phyloP scores from a whole-genome alignment of 805 yeast species.

The Vanderwaltozyma polyspora region DNA sequence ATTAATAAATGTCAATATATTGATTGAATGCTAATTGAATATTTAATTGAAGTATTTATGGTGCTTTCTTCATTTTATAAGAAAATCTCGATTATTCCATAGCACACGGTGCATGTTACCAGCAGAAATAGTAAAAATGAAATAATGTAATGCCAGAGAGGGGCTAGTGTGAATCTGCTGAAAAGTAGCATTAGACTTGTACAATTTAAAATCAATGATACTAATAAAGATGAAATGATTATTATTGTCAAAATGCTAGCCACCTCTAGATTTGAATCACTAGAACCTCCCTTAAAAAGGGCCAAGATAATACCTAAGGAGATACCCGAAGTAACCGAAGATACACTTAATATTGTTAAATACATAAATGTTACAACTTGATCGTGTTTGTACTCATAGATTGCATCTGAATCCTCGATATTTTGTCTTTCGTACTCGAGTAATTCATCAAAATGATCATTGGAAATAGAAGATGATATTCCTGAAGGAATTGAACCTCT shows the following conservation, averaged over 20 bases:
- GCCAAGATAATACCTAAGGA: constrained; percentile 19
- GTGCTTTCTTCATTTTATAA: constrained; percentile 3
- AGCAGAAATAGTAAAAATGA: constrained; percentile 18
- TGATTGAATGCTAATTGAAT: too few relatives aligned
- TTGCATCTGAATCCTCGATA: constrained; percentile 15
- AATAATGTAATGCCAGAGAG: constrained; percentile 24
- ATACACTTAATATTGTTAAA: constrained; percentile 14
- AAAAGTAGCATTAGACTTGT: constrained; percentile 18
- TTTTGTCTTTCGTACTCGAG: constrained; percentile 11
- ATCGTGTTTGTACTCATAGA: constrained; percentile 24
- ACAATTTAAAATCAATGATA: constrained; percentile 17
- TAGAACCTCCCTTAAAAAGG: constrained; percentile 14
- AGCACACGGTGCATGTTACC: constrained; percentile 22
- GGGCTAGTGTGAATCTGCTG: constrained; percentile 23
- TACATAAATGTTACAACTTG: constrained; percentile 23
- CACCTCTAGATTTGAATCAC: constrained; percentile 13
- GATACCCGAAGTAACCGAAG: constrained; percentile 21
- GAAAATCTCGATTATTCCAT: constrained; percentile 22
- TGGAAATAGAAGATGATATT: not conserved
- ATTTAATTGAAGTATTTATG: too few relatives aligned
- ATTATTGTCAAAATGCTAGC: constrained; percentile 10
- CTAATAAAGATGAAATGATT: constrained; percentile 14
- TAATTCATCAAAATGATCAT: constrained; percentile 13
- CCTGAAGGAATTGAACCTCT: constrained; percentile 2
- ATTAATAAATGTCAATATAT: too few relatives aligned